Conservation (phyloP, 805 yeast genomes). For the Wickerhamomyces strasburgensis region DNA sequence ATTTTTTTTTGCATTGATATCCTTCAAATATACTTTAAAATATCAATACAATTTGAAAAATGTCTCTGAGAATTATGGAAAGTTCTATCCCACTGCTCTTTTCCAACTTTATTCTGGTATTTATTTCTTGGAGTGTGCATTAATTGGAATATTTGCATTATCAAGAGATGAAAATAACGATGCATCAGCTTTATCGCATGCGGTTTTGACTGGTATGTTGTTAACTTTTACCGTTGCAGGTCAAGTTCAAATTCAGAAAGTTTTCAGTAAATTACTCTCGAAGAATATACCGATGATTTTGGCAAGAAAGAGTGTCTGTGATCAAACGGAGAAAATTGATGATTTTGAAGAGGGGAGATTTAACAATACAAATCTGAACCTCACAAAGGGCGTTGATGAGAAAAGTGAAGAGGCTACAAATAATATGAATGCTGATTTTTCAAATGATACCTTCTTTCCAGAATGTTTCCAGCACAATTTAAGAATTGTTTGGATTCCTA, state of each 20-base stretch:
- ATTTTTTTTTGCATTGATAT: slow-evolving; percentile 51
- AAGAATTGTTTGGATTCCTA: slow-evolving; percentile 23
- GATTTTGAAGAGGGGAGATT: no score
- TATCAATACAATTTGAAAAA: slow-evolving; percentile 49
- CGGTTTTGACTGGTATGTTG: slow-evolving; percentile 46
- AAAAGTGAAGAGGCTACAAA: background rate
- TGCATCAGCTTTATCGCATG: slow-evolving; percentile 42
- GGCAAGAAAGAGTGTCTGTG: slow-evolving; percentile 1
- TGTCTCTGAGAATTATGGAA: slow-evolving; percentile 62
- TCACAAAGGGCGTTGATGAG: no score
- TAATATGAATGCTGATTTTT: background rate
- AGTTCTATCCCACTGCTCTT: slow-evolving; percentile 67
- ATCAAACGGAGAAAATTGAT: background rate
- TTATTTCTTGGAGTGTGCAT: slow-evolving; percentile 72
- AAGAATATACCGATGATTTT: slow-evolving; percentile 33
- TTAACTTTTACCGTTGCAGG: slow-evolving; percentile 51
- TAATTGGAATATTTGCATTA: slow-evolving; percentile 70
- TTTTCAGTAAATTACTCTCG: slow-evolving; percentile 32
- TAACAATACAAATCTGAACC: no score
- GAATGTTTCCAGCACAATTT: slow-evolving; percentile 21
- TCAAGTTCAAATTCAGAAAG: slow-evolving; percentile 46
- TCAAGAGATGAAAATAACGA: slow-evolving; percentile 45
- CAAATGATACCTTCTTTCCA: slow-evolving; percentile 23
- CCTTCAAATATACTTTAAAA: slow-evolving; percentile 65
- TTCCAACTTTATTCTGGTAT: slow-evolving; percentile 76